Evolutionary conservation across 768 basidiomycete species (phyloP).

Genomic region (Trametes elegans): DNA sequence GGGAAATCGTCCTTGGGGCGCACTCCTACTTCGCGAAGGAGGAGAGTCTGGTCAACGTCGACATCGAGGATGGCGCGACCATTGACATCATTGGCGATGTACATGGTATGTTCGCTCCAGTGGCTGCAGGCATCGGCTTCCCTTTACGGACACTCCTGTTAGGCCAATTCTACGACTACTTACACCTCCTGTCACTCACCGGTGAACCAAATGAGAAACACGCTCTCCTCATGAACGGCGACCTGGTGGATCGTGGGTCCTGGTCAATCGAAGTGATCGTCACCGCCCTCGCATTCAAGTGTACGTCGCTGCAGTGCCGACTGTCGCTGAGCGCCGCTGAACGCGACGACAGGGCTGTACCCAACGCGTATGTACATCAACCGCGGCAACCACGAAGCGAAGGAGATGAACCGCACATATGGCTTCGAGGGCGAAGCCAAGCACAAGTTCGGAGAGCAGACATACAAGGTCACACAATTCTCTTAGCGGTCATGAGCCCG

Average conservation of each 20-base stretch:
- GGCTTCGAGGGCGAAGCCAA: slow-evolving; percentile 96
- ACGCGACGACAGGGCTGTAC: slow-evolving; percentile 68
- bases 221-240: slow-evolving; percentile 87
- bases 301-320: slow-evolving; percentile 40
- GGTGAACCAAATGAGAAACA: slow-evolving; percentile 85
- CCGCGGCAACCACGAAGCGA: slow-evolving; percentile 94
- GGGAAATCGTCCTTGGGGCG: slow-evolving; percentile 94
- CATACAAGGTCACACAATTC: slow-evolving; percentile 67
- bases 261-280: slow-evolving; percentile 94
- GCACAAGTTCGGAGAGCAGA: slow-evolving; percentile 94
- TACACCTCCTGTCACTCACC: slow-evolving; percentile 84
- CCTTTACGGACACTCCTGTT: slow-evolving; percentile 6
- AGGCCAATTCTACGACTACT: slow-evolving; percentile 95
- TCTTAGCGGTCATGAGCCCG: background rate
- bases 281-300: slow-evolving; percentile 94
- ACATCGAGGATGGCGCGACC: slow-evolving; percentile 72
- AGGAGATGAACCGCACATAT: slow-evolving; percentile 95
- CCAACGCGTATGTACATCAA: slow-evolving; percentile 90
- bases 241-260: slow-evolving; percentile 96
- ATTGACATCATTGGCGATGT: slow-evolving; percentile 97
- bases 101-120: slow-evolving; percentile 56
- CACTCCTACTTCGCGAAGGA: slow-evolving; percentile 72
- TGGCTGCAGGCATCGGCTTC: background rate
- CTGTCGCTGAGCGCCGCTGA: background rate
- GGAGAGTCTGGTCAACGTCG: slow-evolving; percentile 76